phyloP scores from a whole-genome alignment of 140 eudicot species.

The Ambrosia hybrid region DNA sequence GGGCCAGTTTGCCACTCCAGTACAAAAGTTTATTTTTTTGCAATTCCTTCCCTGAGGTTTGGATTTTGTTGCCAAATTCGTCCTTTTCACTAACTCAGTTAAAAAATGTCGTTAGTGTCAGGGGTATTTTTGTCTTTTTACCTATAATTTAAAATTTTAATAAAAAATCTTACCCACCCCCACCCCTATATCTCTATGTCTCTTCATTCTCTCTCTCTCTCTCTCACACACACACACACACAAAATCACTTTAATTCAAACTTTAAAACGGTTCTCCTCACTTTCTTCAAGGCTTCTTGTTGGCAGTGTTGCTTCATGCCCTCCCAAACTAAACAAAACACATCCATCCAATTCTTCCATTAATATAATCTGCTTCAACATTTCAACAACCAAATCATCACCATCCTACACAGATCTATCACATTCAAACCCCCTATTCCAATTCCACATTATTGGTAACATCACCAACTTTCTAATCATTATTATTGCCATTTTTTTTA shows the following conservation, averaged over 20 bases:
- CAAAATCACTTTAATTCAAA: constrained; percentile 41
- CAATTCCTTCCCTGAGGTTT: too few species aligned
- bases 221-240: constrained; percentile 19
- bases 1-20: too few species aligned
- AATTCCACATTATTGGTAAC: constrained; percentile 24
- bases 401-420: background rate
- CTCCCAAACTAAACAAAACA: constrained; percentile 4
- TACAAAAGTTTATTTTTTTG: too few species aligned
- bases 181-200: too few species aligned
- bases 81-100: too few species aligned
- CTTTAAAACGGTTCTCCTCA: constrained; percentile 25
- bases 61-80: too few species aligned
- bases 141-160: too few species aligned
- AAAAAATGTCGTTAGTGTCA: too few species aligned
- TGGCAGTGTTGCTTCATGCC: constrained; percentile 9
- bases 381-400: constrained; percentile 31
- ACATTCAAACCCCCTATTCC: background rate
- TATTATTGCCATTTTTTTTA: background rate
- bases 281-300: constrained; percentile 47
- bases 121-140: too few species aligned
- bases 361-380: constrained; percentile 9
- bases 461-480: background rate
- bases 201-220: constrained; percentile 1
- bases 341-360: constrained; percentile 4
- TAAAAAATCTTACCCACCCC: too few species aligned